These are phyloP conservation scores for Polytolypa hystricis DNA, from an alignment of 2,329 filamentous ascomycete species.

Conservation along the genomic window DNA sequence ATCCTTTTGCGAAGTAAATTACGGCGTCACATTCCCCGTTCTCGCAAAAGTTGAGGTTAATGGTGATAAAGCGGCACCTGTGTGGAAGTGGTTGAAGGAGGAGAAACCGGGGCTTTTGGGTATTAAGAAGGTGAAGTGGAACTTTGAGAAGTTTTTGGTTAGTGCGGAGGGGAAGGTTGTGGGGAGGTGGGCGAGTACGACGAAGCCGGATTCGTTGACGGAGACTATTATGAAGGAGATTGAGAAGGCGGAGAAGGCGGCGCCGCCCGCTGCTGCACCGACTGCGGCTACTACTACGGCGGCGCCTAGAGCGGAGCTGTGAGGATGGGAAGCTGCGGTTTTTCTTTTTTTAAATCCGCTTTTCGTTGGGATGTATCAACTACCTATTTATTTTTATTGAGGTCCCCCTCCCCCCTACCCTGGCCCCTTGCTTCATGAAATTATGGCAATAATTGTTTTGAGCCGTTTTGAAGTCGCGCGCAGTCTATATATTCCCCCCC, in stretches of 20 bases:
- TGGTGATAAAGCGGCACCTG: conserved; percentile 64
- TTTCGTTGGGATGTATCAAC: background rate
- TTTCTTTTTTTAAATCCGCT: background rate
- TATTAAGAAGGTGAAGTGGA: conserved; percentile 92
- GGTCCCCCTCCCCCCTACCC: background rate
- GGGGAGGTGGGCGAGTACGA: conserved; percentile 74
- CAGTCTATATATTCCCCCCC: no score
- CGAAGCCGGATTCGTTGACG: conserved; percentile 75
- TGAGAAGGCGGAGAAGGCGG: conserved; percentile 39
- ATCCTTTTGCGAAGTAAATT: conserved; percentile 82
- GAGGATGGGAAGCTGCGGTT: background rate
- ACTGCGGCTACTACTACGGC: conserved; percentile 2
- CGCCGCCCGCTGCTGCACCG: conserved; percentile 17
- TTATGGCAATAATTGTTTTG: no score
- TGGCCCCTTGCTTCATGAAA: no score
- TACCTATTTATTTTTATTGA: background rate
- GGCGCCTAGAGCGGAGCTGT: background rate
- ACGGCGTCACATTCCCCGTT: conserved; percentile 84
- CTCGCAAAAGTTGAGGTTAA: conserved; percentile 92
- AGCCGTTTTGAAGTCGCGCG: no score
- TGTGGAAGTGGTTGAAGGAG: conserved; percentile 65
- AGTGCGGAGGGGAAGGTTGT: conserved; percentile 77
- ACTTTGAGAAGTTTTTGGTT: conserved; percentile 97
- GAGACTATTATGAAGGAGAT: conserved; percentile 64
- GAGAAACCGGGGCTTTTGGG: conserved; percentile 74